Evolutionary conservation across 768 basidiomycete genomes (phyloP), one percentile per base, ranked within the genome.

Genomic region (Lentinula raphanica): DNA sequence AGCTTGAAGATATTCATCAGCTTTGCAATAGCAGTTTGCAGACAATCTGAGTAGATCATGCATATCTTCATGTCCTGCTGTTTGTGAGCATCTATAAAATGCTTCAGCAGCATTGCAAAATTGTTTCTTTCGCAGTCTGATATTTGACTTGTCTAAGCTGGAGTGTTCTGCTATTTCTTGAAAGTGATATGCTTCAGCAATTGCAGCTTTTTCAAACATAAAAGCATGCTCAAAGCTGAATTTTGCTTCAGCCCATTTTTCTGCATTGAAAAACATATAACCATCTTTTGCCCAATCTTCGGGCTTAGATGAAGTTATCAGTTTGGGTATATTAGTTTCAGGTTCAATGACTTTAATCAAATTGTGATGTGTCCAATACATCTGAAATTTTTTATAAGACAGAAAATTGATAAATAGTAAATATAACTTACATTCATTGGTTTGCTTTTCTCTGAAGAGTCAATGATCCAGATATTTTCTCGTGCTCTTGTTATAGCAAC

Each of bases 401-500:
- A 49, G 28, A 46, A 29, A 21, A 48, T 3, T 11, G 8, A 23
- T 19, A 5, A 15, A 21, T 38, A 46, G 17, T 7, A 21, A 51
- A 3, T 29, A 29, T 4, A 9, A 23, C 65, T 17, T 49, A 86
- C 86, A 62, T 76, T 72, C 81, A 87, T 83, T 2, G 85, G 77
- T 40, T 82, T 78, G 17, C 78, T 73, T 58, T 77, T 82, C 1
- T 73, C 69, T 0, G 86, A 87, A 32, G 72, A 76, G 65, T 90
- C 88, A 1, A 80, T 79, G 19, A 90, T 82, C 86, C 88, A 87
- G 5, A 90, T 64, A 51, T 87, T 85, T 57, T 83, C 85, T 39
- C 84, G 76, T 1, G 87, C 86, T 40, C 88, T 69, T 0, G 88
- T 90, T 15, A 88, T 78, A 0, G 86, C 88, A 2, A 90, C 87